These are phyloP conservation scores for Colletotrichum ledebouriae DNA, from an alignment of 2,329 filamentous ascomycete species.

Conservation along the genomic window DNA sequence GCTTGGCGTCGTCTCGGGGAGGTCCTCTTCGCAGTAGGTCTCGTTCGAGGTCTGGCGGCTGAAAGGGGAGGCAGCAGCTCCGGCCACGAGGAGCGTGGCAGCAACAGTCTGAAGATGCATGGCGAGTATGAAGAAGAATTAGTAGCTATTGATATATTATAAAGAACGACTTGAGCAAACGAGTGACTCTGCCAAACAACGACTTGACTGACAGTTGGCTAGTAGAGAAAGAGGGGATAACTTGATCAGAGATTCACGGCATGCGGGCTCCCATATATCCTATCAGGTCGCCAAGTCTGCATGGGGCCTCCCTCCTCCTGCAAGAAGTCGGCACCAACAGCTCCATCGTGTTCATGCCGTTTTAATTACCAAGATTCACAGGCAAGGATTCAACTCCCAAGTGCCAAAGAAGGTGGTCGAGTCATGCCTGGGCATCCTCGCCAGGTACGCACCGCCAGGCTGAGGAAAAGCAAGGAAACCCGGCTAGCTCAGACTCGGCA, in stretches of 20 bases:
- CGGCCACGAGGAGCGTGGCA: conserved; percentile 39
- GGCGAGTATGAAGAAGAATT: conserved; percentile 9
- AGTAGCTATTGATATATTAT: conserved; percentile 12
- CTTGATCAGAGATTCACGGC: too few species aligned
- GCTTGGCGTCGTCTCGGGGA: conserved; percentile 22
- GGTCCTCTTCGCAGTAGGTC: conserved; percentile 35
- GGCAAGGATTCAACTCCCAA: conserved; percentile 14
- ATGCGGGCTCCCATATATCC: conserved; percentile 35
- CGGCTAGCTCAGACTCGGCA: conserved; percentile 26
- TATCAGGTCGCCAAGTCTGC: conserved; percentile 27
- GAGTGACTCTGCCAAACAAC: conserved; percentile 36
- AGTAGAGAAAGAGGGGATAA: neutral
- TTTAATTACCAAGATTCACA: conserved; percentile 35
- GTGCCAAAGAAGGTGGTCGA: conserved; percentile 18
- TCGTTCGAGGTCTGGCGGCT: conserved; percentile 37
- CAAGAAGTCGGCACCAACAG: neutral
- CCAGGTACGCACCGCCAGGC: conserved; percentile 8
- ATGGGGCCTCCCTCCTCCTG: neutral
- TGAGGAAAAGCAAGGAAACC: conserved; percentile 23
- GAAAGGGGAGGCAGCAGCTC: conserved; percentile 37
- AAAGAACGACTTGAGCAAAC: conserved; percentile 36
- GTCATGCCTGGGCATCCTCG: conserved; percentile 25
- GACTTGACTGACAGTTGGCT: conserved; percentile 12
- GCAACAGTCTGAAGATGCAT: conserved; percentile 41
- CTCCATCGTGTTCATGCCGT: conserved; percentile 25